These are phyloP conservation scores for Anaeromyces robustus DNA, from an alignment of 192 early-diverging fungal species.

Conservation along the genomic window DNA sequence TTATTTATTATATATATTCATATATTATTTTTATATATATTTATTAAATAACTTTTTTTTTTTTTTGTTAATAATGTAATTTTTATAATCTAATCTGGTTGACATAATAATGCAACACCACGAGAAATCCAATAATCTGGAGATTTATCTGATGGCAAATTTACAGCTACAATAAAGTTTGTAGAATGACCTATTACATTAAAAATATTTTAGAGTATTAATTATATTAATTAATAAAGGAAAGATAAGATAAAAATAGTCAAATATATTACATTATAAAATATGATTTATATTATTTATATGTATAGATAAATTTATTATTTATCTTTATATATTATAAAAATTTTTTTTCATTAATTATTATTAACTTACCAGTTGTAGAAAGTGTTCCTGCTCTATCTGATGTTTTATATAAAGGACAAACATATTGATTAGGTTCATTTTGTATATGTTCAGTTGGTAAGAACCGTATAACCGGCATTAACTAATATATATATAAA, in stretches of 20 bases:
- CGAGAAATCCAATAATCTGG: constrained; percentile 44
- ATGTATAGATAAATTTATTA: not conserved
- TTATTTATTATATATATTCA: too few relatives aligned
- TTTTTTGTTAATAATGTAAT: too few relatives aligned
- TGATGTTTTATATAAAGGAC: constrained; percentile 44
- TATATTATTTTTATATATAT: too few relatives aligned
- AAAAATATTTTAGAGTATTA: too few relatives aligned
- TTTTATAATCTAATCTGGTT: not conserved
- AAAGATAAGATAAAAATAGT: too few relatives aligned
- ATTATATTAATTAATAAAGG: too few relatives aligned
- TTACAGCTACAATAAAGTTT: constrained; percentile 35
- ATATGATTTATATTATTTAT: too few relatives aligned
- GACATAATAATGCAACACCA: constrained; percentile 13
- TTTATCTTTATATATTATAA: not conserved
- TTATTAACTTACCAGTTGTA: constrained; percentile 31
- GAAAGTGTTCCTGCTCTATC: constrained; percentile 40
- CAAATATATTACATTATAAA: too few relatives aligned
- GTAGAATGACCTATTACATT: constrained; percentile 36
- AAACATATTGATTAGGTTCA: constrained; percentile 17
- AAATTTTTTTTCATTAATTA: too few relatives aligned
- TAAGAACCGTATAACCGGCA: constrained; percentile 38
- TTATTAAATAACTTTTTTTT: too few relatives aligned
- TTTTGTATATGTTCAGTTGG: constrained; percentile 22
- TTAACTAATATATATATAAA: constrained; percentile 14
- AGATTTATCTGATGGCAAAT: constrained; percentile 31